Evolutionary conservation across 306 rosid species (phyloP).

Genomic region (Castanopsis chinensis): DNA sequence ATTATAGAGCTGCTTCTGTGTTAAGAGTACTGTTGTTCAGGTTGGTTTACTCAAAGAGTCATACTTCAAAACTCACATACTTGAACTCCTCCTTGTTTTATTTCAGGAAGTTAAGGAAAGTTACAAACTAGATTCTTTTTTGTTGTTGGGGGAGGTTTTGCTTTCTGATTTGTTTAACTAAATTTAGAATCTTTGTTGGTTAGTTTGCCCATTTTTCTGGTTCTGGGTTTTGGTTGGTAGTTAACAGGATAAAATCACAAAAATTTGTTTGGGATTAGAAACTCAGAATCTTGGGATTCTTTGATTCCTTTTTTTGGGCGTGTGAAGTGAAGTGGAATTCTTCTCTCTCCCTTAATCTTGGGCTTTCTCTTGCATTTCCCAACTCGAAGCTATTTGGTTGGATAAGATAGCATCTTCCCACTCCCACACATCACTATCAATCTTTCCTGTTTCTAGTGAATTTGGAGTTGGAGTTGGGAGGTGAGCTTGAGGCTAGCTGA

Average conservation of each 20-base stretch:
- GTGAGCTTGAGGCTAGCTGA: not conserved
- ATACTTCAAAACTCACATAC: constrained; percentile 38
- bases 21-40: constrained; percentile 17
- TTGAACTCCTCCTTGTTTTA: constrained; percentile 25
- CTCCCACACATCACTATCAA: constrained; percentile 25
- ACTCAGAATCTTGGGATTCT: constrained; percentile 65
- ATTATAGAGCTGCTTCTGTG: constrained; percentile 14
- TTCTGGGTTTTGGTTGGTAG: constrained; percentile 62
- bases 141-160: constrained; percentile 15
- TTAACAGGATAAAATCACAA: constrained; percentile 50
- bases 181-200: constrained; percentile 57
- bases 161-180: constrained; percentile 31
- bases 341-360: constrained; percentile 32
- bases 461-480: constrained; percentile 26
- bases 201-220: constrained; percentile 39
- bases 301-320: constrained; percentile 40
- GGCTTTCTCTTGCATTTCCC: constrained; percentile 38
- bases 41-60: constrained; percentile 21
- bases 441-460: constrained; percentile 24
- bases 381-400: constrained; percentile 47
- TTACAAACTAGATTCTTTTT: constrained; percentile 25
- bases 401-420: constrained; percentile 74
- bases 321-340: constrained; percentile 11
- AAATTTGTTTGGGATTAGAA: constrained; percentile 50
- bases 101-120: constrained; percentile 30